These are phyloP conservation scores for Tolypocladium capitatum DNA, from an alignment of 2,329 filamentous ascomycete genomes.

Conservation along the genomic window DNA sequence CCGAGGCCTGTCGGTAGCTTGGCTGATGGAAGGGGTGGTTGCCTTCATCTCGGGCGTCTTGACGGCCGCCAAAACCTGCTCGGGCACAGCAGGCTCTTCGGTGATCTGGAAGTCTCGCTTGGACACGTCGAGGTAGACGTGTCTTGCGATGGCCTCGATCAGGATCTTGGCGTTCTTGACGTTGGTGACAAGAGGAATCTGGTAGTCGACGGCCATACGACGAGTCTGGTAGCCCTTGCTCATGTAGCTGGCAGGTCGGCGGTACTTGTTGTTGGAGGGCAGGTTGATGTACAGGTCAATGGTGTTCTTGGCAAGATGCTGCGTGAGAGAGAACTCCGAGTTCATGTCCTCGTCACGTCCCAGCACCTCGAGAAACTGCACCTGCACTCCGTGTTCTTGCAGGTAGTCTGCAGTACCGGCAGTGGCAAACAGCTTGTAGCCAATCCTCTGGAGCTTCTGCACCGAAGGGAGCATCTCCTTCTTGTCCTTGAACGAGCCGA, in stretches of 20 bases:
- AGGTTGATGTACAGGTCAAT: slow-evolving; percentile 99
- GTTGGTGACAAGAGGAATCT: slow-evolving; percentile 93
- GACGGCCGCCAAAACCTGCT: slow-evolving; percentile 43
- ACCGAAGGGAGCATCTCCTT: slow-evolving; percentile 92
- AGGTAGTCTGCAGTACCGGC: slow-evolving; percentile 95
- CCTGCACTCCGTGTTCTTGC: slow-evolving; percentile 79
- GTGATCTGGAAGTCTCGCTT: slow-evolving; percentile 88
- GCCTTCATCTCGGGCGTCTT: slow-evolving; percentile 47
- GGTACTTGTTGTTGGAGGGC: slow-evolving; percentile 96
- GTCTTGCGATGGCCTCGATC: slow-evolving; percentile 82
- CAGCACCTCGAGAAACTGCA: slow-evolving; percentile 87
- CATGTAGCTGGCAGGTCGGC: slow-evolving; percentile 95
- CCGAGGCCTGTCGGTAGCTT: slow-evolving; percentile 22
- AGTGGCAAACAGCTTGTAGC: slow-evolving; percentile 92
- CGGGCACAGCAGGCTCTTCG: slow-evolving; percentile 57
- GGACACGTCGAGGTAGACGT: slow-evolving; percentile 73
- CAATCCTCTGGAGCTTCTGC: slow-evolving; percentile 74
- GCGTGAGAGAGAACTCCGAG: slow-evolving; percentile 91
- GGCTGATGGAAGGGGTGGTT: slow-evolving; percentile 23
- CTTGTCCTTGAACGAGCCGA: slow-evolving; percentile 97
- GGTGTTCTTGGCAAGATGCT: slow-evolving; percentile 93
- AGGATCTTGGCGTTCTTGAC: slow-evolving; percentile 98
- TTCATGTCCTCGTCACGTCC: slow-evolving; percentile 72
- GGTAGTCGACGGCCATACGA: slow-evolving; percentile 95
- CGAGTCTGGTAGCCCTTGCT: slow-evolving; percentile 93